These are phyloP conservation scores for Arabidopsis suecica DNA, from an alignment of 345 rosid species.

Conservation along the genomic window DNA sequence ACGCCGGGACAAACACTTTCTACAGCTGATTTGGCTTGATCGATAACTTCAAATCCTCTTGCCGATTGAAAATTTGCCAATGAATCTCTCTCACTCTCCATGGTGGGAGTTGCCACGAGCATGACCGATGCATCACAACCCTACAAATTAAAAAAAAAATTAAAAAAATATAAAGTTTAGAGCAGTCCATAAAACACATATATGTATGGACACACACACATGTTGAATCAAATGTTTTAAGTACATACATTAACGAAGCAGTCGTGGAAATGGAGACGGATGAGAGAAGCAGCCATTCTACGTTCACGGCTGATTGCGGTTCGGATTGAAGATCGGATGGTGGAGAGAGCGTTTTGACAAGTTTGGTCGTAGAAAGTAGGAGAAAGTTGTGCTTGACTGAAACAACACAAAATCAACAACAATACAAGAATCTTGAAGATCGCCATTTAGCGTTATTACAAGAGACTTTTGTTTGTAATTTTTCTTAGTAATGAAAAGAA, in stretches of 20 bases:
- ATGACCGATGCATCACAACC: slow-evolving; percentile 65
- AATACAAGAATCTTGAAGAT: slow-evolving; percentile 31
- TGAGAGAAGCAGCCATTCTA: slow-evolving; percentile 66
- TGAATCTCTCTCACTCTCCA: slow-evolving; percentile 47
- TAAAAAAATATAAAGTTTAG: slow-evolving; percentile 24
- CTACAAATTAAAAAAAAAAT: slow-evolving; percentile 22
- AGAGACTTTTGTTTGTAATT: not conserved
- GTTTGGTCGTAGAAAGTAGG: slow-evolving; percentile 54
- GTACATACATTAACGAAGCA: slow-evolving; percentile 54
- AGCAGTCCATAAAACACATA: slow-evolving; percentile 9
- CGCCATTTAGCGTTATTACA: slow-evolving; percentile 16
- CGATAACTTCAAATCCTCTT: slow-evolving; percentile 58
- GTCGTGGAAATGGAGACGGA: slow-evolving; percentile 71
- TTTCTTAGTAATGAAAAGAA: not conserved
- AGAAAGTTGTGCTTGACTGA: slow-evolving; percentile 53
- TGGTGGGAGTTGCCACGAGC: slow-evolving; percentile 47
- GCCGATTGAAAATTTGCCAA: slow-evolving; percentile 36
- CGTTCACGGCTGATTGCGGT: slow-evolving; percentile 50
- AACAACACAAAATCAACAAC: slow-evolving; percentile 38
- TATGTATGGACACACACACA: not conserved
- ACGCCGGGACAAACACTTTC: slow-evolving; percentile 59
- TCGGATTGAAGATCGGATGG: slow-evolving; percentile 51
- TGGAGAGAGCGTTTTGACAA: slow-evolving; percentile 53
- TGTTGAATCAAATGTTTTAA: not conserved
- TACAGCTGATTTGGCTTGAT: slow-evolving; percentile 54